Conservation (phyloP, 192 early-diverging fungal species). For the Coemansia pectinata region DNA sequence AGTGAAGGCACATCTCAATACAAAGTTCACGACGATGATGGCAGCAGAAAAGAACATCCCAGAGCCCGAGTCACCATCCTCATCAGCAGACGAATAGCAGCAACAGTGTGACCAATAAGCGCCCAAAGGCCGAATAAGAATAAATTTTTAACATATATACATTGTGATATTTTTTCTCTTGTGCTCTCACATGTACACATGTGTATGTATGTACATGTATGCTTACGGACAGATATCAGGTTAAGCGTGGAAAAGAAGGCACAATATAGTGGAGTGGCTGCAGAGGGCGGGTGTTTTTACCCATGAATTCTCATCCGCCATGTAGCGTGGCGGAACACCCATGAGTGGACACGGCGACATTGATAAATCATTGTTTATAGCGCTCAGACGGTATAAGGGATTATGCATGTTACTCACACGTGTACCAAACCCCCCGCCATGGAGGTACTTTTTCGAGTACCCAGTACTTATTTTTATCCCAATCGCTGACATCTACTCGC, state of each 20-base stretch:
- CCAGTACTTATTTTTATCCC: too few relatives aligned
- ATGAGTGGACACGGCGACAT: neutral
- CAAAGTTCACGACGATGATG: slow-evolving; percentile 28
- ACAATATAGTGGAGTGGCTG: neutral
- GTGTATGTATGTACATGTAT: slow-evolving; percentile 7
- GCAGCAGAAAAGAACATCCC: slow-evolving; percentile 22
- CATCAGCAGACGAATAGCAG: neutral
- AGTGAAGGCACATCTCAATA: slow-evolving; percentile 29
- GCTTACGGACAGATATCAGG: neutral
- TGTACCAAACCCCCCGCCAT: neutral
- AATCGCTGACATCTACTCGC: neutral
- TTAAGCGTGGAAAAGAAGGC: neutral
- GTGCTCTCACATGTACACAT: neutral
- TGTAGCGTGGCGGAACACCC: neutral
- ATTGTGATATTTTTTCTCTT: neutral
- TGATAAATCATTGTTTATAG: neutral
- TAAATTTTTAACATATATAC: neutral
- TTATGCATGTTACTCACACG: neutral
- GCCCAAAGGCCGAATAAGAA: neutral
- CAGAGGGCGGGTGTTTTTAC: neutral
- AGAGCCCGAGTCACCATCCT: neutral
- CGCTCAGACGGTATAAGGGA: neutral
- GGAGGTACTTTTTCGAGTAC: neutral
- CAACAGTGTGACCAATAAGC: neutral
- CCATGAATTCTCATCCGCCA: neutral